These are phyloP conservation scores for Pythium myriotylum DNA, from an alignment of 352 stramenopile genomes.

Conservation along the genomic window DNA sequence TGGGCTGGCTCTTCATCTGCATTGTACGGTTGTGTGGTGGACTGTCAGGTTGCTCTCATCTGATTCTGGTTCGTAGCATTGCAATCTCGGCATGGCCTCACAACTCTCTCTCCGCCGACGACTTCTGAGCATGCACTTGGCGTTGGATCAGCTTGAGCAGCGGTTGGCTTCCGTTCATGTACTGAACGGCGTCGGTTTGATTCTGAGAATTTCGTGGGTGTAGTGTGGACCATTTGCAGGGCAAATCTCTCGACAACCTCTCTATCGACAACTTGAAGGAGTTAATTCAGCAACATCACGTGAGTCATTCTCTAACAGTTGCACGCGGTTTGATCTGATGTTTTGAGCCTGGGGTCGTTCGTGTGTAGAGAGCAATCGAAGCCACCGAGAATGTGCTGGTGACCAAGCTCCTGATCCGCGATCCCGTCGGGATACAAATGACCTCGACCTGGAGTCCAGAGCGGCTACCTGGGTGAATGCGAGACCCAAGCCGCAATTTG, in stretches of 20 bases:
- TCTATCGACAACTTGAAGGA: constrained; percentile 46
- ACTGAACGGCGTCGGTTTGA: background rate
- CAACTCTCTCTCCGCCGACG: constrained; percentile 20
- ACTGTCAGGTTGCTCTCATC: too few species aligned
- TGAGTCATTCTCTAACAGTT: constrained; percentile 17
- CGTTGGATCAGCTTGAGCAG: constrained; percentile 22
- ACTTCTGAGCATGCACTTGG: constrained; percentile 11
- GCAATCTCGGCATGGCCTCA: constrained; percentile 26
- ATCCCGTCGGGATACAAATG: background rate
- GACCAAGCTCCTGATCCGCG: constrained; percentile 47
- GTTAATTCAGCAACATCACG: constrained; percentile 65
- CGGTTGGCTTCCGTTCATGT: constrained; percentile 10
- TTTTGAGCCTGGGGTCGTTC: background rate
- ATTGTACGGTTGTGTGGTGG: too few species aligned
- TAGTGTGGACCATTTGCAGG: constrained; percentile 51
- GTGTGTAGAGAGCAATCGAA: constrained; percentile 46
- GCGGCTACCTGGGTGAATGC: background rate
- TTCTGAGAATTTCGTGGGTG: background rate
- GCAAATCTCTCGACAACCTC: constrained; percentile 38
- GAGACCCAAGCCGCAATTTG: too few species aligned
- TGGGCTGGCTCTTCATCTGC: constrained; percentile 56
- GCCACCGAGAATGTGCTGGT: constrained; percentile 56
- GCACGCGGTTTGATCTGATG: background rate
- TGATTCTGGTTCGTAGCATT: constrained; percentile 32
- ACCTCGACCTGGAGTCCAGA: background rate